Percentiles rank a stretch among this genome's conserved stretches.
phyloP scores from a whole-genome alignment of 2,329 filamentous ascomycete genomes.

The Clarireedia sp. region DNA sequence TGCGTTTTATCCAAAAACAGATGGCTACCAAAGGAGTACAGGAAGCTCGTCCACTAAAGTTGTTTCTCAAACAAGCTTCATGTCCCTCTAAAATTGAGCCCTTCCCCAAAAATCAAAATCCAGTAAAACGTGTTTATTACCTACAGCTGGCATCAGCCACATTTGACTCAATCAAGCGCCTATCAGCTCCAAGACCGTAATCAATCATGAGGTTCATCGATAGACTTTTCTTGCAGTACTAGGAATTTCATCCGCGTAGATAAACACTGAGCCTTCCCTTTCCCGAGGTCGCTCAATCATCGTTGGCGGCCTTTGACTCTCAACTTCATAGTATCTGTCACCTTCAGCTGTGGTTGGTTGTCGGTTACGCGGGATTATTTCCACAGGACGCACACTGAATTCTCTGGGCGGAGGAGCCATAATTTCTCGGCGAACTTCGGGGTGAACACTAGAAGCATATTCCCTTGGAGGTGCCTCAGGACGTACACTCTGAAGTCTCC shows the following conservation, averaged over 20 bases:
- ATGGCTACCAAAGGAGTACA: background rate
- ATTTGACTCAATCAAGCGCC: background rate
- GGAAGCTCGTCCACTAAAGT: background rate
- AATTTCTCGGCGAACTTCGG: constrained; percentile 25
- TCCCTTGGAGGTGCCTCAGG: constrained; percentile 27
- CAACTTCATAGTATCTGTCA: constrained; percentile 23
- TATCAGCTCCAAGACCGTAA: background rate
- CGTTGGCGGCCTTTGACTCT: constrained; percentile 21
- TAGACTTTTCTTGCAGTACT: constrained; percentile 21
- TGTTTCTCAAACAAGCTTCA: background rate
- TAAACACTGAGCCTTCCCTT: constrained; percentile 25
- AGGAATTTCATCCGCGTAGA: constrained; percentile 26
- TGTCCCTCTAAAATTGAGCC: background rate
- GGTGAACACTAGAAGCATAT: constrained; percentile 31
- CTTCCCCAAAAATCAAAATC: background rate
- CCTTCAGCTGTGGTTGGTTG: constrained; percentile 15
- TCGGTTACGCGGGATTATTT: constrained; percentile 20
- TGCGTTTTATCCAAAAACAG: constrained; percentile 4
- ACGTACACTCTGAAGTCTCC: constrained; percentile 36
- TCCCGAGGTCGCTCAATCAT: constrained; percentile 25
- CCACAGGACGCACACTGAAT: constrained; percentile 26
- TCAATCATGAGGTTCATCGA: constrained; percentile 14
- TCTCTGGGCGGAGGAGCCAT: constrained; percentile 23
- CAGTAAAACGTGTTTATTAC: background rate
- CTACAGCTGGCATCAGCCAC: background rate